Base-by-base conservation (phyloP, 805 yeast genomes). In the Saccharomycopsis sp. region DNA sequence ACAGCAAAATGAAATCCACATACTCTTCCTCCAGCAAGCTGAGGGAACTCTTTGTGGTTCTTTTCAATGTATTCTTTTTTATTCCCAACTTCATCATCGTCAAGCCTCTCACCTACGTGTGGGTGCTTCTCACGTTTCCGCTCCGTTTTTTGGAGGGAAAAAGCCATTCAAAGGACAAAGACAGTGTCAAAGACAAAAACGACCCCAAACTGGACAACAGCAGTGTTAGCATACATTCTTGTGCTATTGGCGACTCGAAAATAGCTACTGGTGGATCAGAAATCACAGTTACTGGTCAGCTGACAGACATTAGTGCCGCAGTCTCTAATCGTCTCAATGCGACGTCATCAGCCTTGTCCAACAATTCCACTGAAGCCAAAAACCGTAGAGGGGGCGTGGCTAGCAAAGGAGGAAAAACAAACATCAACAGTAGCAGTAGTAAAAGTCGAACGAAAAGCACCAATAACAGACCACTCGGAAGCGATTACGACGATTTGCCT, bases 71-170 rank as follows among this genome's bases (percentile, higher is more conserved):
- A 3, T 34, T 79, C 48, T 63, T 79, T 34, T 82, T 79, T 60
- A 53, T 81, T 0, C 85, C 87, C 7, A 76, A 79, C 60, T 63
- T 76, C 47, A 54, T 84, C 4, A 61, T 85, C 2, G 61, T 79
- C n/a, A 77, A 76, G 57, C 91, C 91, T 1, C 57, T 81, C 15
- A 60, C 71, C 2, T 72, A 77, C 52, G 50, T 78, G 1, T 76
- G 87, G 79, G 74, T 71, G 54, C 60, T 84, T n/a, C 57, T 80
- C 3, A 75, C 84, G 1, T 81, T 77, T 64, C 91, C 91, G 0
- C 69, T 84, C 60, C 72, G 75, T 57, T 64, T 80, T 16, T 65
- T 81, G 29, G 75, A 71, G 50, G 63, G 64, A 34, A 61, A 60
- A 44, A 56, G 59, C 34, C 54, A 53, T 5, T 15, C 52, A 21